phyloP scores from a whole-genome alignment of 495 filamentous ascomycete species.

The Penicillium pancosmium region DNA sequence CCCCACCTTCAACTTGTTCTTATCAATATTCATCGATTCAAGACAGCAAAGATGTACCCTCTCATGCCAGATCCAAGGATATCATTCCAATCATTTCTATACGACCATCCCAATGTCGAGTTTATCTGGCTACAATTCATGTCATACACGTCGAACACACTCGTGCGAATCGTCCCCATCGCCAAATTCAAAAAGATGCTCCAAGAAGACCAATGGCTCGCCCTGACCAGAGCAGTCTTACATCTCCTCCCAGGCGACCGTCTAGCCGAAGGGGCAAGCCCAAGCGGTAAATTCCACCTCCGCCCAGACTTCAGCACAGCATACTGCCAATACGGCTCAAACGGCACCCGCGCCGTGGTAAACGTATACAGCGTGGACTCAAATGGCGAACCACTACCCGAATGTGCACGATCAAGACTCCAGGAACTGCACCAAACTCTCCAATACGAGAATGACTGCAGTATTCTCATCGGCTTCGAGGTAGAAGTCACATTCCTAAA shows the following conservation, averaged over 20 bases:
- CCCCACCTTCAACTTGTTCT: background rate
- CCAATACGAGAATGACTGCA: conserved; percentile 32
- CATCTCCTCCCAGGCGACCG: conserved; percentile 59
- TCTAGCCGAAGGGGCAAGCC: conserved; percentile 39
- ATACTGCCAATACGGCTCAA: conserved; percentile 49
- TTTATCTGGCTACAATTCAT: conserved; percentile 69
- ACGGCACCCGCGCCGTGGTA: conserved; percentile 55
- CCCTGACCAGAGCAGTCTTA: conserved; percentile 52
- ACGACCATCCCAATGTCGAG: conserved; percentile 40
- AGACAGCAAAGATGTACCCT: background rate
- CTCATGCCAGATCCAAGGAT: background rate
- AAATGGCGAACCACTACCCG: conserved; percentile 38
- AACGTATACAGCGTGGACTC: conserved; percentile 30
- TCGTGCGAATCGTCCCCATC: conserved; percentile 63
- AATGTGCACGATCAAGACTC: conserved; percentile 59
- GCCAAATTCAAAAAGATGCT: conserved; percentile 58
- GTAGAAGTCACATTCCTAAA: conserved; percentile 70
- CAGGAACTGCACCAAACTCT: conserved; percentile 46
- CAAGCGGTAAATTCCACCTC: conserved; percentile 54
- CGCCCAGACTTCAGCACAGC: conserved; percentile 54
- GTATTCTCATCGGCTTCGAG: conserved; percentile 71
- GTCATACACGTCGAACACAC: conserved; percentile 63
- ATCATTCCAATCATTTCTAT: conserved; percentile 28
- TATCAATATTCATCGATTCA: background rate
- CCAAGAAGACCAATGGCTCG: conserved; percentile 43